Percentiles rank a stretch among this genome's conserved stretches.
phyloP scores from a whole-genome alignment of 208 protist species.

The Crithidia expoeki region DNA sequence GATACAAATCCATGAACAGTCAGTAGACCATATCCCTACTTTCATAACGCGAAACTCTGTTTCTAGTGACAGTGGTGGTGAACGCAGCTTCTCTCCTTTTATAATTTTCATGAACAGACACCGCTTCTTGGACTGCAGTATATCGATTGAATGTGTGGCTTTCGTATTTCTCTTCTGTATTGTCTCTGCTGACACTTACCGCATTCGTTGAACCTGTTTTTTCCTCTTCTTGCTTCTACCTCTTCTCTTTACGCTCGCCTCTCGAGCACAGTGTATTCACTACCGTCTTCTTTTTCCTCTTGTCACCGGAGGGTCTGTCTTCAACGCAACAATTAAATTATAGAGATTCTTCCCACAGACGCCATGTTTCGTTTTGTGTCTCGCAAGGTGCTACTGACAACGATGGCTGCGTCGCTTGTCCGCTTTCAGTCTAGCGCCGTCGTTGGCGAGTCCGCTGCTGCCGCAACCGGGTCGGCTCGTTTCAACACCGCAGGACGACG shows the following conservation, averaged over 20 bases:
- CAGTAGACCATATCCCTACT: too few relatives aligned
- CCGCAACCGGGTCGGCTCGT: too few relatives aligned
- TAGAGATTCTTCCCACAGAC: neutral
- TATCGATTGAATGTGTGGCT: too few relatives aligned
- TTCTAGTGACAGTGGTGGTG: too few relatives aligned
- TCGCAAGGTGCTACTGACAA: conserved; percentile 6
- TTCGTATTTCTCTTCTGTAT: too few relatives aligned
- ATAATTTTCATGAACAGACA: too few relatives aligned
- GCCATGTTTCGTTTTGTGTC: conserved; percentile 50
- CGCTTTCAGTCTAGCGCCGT: conserved; percentile 26
- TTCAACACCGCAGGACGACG: conserved; percentile 4
- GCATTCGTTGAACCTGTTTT: neutral
- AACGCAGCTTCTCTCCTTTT: too few relatives aligned
- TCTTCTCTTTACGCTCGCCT: conserved; percentile 9
- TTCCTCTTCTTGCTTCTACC: conserved; percentile 5
- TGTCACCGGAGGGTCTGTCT: too few relatives aligned
- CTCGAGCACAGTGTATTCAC: neutral
- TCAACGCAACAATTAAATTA: neutral
- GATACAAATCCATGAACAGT: too few relatives aligned
- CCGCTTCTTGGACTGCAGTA: too few relatives aligned
- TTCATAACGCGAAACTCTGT: too few relatives aligned
- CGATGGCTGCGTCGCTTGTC: conserved; percentile 9
- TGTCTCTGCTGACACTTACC: neutral
- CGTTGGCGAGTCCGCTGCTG: neutral
- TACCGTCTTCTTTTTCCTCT: neutral